Evolutionary conservation across 2,329 filamentous ascomycete species (phyloP), one percentile per base, ranked within the genome.

Genomic region (Periconia macrospinosa): DNA sequence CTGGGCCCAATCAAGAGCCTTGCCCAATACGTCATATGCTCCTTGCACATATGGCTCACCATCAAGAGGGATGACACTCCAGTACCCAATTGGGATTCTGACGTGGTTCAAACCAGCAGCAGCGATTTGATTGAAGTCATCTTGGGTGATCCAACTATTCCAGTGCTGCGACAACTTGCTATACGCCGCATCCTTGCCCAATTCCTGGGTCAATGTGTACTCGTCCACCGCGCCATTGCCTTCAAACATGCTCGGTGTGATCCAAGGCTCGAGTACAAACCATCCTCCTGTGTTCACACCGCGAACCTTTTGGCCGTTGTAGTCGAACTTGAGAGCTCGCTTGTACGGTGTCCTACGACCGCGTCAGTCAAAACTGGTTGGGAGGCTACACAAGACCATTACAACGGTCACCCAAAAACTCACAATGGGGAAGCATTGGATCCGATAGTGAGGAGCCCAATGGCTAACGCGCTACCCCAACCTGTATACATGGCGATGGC

Each of bases 241-340:
- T 45, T 84, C 78, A 61, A 86, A 87, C 53, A 87, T 75, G 15
- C 81, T 84, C 2, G 84, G 84, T 2, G 83, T 86, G 50, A 86
- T 86, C 83, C 83, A 86, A 15, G 84, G 84, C 71, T 87, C 84
- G 6, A 86, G 75, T 7, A 87, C 81, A 44, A 86, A 80, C 83
- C 84, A 86, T 30, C 86, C 86, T 49, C 86, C 84, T 6, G 87
- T 75, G 65, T 88, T 88, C 30, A 88, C 85, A 50, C 86, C 86
- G 13, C 84, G 81, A 41, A 87, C 80, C 63, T 84, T 86, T 18
- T 80, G 62, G 42, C 67, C 67, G 52, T 78, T 75, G 69, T 83
- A 86, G 61, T 81, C 70, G 60, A 86, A 86, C 33, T 77, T 70
- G 15, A 77, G 66, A 18, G 62, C 60, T 50, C 69, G 65, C 54